These are phyloP conservation scores for Mycena rebaudengoi DNA, from an alignment of 768 basidiomycete species.

Conservation along the genomic window DNA sequence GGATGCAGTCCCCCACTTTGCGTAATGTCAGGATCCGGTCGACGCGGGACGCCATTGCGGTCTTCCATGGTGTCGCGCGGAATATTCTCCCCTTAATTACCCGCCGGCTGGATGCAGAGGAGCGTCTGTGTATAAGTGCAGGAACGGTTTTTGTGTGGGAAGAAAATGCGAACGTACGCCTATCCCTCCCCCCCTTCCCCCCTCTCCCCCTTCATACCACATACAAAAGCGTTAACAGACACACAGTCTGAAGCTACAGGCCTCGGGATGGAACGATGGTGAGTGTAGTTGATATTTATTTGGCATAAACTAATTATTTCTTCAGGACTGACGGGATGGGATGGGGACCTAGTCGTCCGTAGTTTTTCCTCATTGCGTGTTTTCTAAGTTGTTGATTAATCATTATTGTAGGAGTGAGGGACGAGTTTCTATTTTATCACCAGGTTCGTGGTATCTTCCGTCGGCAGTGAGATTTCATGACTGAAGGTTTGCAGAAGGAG, in stretches of 20 bases:
- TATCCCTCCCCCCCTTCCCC: too few relatives aligned
- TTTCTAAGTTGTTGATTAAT: slow-evolving; percentile 13
- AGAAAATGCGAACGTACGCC: slow-evolving; percentile 83
- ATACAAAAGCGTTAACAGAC: too few relatives aligned
- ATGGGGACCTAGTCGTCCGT: slow-evolving; percentile 86
- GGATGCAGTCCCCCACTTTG: slow-evolving; percentile 81
- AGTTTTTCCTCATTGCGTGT: slow-evolving; percentile 35
- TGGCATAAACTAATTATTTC: neutral
- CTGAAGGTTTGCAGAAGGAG: too few relatives aligned
- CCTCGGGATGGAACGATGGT: slow-evolving; percentile 75
- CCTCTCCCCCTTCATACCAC: too few relatives aligned
- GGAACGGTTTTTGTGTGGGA: slow-evolving; percentile 92
- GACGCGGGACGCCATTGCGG: slow-evolving; percentile 81
- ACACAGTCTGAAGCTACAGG: slow-evolving; percentile 85
- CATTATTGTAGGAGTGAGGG: slow-evolving; percentile 53
- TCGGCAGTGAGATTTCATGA: too few relatives aligned
- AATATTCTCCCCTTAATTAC: slow-evolving; percentile 78
- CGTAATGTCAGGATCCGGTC: slow-evolving; percentile 81
- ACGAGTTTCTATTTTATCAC: slow-evolving; percentile 85
- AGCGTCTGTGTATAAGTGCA: slow-evolving; percentile 73
- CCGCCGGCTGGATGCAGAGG: slow-evolving; percentile 83
- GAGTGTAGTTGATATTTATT: neutral
- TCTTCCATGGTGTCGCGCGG: slow-evolving; percentile 80
- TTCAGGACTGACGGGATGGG: slow-evolving; percentile 72
- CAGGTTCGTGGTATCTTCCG: too few relatives aligned